These are phyloP conservation scores for Cutaneotrichosporon curvatum DNA, from an alignment of 1,284 basidiomycete genomes.

Conservation along the genomic window DNA sequence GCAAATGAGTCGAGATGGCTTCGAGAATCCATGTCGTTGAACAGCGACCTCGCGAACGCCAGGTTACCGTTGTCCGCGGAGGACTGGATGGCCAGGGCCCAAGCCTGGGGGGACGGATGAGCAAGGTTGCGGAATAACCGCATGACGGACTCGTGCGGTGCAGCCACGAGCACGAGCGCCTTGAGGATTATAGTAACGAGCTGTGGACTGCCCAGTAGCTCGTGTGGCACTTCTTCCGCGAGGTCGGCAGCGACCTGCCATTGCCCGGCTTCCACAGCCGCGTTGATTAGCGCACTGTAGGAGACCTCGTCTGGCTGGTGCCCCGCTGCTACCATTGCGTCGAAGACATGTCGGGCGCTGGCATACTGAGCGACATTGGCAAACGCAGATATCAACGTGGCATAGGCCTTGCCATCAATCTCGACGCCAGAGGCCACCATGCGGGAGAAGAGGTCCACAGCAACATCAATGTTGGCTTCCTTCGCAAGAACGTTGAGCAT, in stretches of 20 bases:
- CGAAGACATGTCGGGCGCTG: slow-evolving; percentile 63
- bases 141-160: slow-evolving; percentile 64
- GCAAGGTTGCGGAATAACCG: slow-evolving; percentile 56
- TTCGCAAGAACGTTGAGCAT: slow-evolving; percentile 58
- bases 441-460: slow-evolving; percentile 57
- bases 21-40: slow-evolving; percentile 57
- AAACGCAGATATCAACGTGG: slow-evolving; percentile 61
- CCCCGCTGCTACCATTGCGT: slow-evolving; percentile 47
- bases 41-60: slow-evolving; percentile 61
- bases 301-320: slow-evolving; percentile 59
- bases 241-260: slow-evolving; percentile 45
- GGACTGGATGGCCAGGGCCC: slow-evolving; percentile 71
- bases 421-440: slow-evolving; percentile 54
- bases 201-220: slow-evolving; percentile 48
- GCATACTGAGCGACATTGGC: slow-evolving; percentile 60
- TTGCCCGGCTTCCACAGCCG: slow-evolving; percentile 71
- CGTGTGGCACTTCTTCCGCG: slow-evolving; percentile 19
- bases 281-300: slow-evolving; percentile 70
- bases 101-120: slow-evolving; percentile 61
- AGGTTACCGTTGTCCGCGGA: slow-evolving; percentile 70
- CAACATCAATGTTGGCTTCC: slow-evolving; percentile 54
- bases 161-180: slow-evolving; percentile 72
- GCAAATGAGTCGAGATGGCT: slow-evolving; percentile 32
- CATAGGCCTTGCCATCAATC: slow-evolving; percentile 59
- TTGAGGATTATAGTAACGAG: slow-evolving; percentile 74